Evolutionary conservation across 2,329 filamentous ascomycete species (phyloP).

Genomic region (Coniochaeta ligniaria): DNA sequence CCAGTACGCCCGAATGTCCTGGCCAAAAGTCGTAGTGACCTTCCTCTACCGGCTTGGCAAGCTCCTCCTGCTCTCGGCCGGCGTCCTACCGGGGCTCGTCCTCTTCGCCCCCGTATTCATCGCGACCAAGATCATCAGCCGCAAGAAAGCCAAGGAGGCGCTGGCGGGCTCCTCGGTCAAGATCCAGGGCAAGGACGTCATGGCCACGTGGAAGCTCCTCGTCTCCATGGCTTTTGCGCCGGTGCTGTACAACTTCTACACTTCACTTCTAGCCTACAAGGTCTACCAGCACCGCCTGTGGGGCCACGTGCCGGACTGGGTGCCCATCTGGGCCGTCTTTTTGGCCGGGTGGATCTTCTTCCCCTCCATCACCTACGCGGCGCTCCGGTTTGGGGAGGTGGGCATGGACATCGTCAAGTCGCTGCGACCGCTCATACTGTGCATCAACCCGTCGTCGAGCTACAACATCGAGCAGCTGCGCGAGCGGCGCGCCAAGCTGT

Average conservation of each 20-base stretch:
- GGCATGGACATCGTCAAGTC: slow-evolving; percentile 99
- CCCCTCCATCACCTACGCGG: slow-evolving; percentile 83
- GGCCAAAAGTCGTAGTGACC: slow-evolving; percentile 65
- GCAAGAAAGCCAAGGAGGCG: slow-evolving; percentile 74
- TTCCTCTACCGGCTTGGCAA: slow-evolving; percentile 77
- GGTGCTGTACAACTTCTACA: slow-evolving; percentile 76
- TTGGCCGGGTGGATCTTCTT: slow-evolving; percentile 72
- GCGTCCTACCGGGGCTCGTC: slow-evolving; percentile 77
- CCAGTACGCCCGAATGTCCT: slow-evolving; percentile 79
- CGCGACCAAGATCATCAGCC: slow-evolving; percentile 74
- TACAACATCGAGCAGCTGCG: slow-evolving; percentile 79
- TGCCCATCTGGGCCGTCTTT: slow-evolving; percentile 73
- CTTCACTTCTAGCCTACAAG: slow-evolving; percentile 65
- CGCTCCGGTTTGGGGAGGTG: slow-evolving; percentile 91
- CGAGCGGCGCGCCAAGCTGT: slow-evolving; percentile 63
- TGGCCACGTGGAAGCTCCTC: slow-evolving; percentile 89
- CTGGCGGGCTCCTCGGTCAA: slow-evolving; percentile 83
- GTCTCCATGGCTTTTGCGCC: slow-evolving; percentile 82
- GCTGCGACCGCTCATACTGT: slow-evolving; percentile 77
- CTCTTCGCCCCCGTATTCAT: slow-evolving; percentile 88
- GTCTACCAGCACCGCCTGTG: slow-evolving; percentile 75
- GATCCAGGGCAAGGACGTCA: slow-evolving; percentile 79
- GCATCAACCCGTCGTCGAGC: slow-evolving; percentile 74
- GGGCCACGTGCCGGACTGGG: slow-evolving; percentile 72
- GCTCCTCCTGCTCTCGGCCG: slow-evolving; percentile 66